These are phyloP conservation scores for Articulospora tetracladia DNA, from an alignment of 495 filamentous ascomycete species.

Conservation along the genomic window DNA sequence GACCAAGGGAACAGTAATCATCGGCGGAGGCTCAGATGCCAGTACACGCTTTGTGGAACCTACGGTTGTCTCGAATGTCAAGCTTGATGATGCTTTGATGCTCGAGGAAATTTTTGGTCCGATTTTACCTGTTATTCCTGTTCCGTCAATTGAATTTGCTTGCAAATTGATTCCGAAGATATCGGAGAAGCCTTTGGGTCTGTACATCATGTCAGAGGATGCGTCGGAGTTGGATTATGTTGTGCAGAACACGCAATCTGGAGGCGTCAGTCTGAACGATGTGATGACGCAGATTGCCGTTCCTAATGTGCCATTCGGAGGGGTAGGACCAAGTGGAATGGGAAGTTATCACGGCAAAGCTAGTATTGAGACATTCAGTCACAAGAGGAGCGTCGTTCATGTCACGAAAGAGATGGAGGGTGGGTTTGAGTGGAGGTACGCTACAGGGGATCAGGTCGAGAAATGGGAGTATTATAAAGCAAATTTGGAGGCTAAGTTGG, in stretches of 20 bases:
- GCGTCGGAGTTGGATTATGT: background rate
- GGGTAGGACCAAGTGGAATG: constrained; percentile 62
- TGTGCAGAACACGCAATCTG: background rate
- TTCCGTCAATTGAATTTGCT: constrained; percentile 59
- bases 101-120: constrained; percentile 44
- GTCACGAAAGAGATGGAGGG: background rate
- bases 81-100: constrained; percentile 43
- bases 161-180: constrained; percentile 56
- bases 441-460: background rate
- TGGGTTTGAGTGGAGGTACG: background rate
- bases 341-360: constrained; percentile 63
- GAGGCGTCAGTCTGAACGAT: background rate
- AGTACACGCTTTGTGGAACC: constrained; percentile 42
- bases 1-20: constrained; percentile 15
- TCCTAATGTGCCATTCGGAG: constrained; percentile 65
- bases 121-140: constrained; percentile 43
- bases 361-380: constrained; percentile 61
- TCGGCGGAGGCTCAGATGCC: background rate
- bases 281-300: constrained; percentile 45
- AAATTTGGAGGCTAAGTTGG: too few relatives aligned
- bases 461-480: too few relatives aligned
- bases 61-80: constrained; percentile 55
- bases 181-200: constrained; percentile 57
- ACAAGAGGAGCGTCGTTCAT: background rate
- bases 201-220: constrained; percentile 45